Base-by-base conservation (phyloP, 805 yeast species). In the Lipomyces sp. region DNA sequence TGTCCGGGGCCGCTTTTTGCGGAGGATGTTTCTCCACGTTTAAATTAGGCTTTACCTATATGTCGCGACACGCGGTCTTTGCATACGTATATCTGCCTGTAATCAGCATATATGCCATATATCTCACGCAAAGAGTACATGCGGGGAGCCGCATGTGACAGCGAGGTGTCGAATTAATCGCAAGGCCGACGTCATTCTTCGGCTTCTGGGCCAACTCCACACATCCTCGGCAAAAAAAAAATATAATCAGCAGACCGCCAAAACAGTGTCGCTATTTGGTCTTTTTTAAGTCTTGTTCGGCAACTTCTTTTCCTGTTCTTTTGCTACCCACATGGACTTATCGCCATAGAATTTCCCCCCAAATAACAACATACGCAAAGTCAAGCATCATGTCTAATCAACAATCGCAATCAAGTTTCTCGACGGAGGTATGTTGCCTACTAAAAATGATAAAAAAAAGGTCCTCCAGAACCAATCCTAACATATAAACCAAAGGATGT, bases 401-500 rank as follows among this genome's bases (percentile, higher is more conserved):
- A 50, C 64, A 60, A 30, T 11, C 60, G 8, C 64, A 56, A 53
- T 64, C 60, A 51, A 45, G 33, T 42, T 64, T 64, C 62, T 33
- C 67, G n/a, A 60, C 51, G 1, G 67, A 64, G 67, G 67, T 64
- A 51, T 51, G 54, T 24, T 1, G 1, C 24, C 1, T 24, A 24
- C 24, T 24, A 24, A 24, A 24, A 24, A 24, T 24, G 24, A 1
- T 24, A 1, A 24, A 24, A 24, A 24, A 24, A 24, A 24, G 1
- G 53, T 24, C 53, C 29, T 8, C 18, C 29, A 48, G n/a, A 13
- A 39, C 34, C n/a, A n/a, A 15, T 24, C 24, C 30, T 29, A 15
- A 34, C 37, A 53, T 50, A 29, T 35, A 8, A 24, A 24, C 24
- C 75, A 53, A 78, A 71, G 59, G 90, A 92, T 76, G 86, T 92